phyloP scores from a whole-genome alignment of 1,284 basidiomycete genomes.

The Ganoderma leucocontextum region DNA sequence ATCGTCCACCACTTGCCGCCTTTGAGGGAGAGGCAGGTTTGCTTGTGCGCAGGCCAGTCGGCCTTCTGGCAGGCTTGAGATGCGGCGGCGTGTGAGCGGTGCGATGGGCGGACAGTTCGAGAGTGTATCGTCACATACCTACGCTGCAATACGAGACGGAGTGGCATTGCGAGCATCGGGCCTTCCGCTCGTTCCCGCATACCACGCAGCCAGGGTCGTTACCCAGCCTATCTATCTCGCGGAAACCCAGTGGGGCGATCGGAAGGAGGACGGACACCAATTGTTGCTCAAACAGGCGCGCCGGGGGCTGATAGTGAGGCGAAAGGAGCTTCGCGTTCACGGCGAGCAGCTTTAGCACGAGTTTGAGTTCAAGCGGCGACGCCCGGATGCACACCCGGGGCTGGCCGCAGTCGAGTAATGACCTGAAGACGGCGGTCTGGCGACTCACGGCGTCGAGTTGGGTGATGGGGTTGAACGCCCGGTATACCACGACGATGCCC shows the following conservation, averaged over 20 bases:
- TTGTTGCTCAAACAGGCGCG: slow-evolving; percentile 13
- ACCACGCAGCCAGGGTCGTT: slow-evolving; percentile 46
- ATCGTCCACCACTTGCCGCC: slow-evolving; percentile 49
- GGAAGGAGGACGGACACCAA: slow-evolving; percentile 50
- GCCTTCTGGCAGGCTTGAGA: slow-evolving; percentile 47
- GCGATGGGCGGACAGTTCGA: neutral
- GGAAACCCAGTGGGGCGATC: slow-evolving; percentile 46
- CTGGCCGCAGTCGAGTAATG: no score
- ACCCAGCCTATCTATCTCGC: slow-evolving; percentile 47
- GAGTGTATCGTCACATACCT: slow-evolving; percentile 30
- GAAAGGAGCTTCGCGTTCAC: slow-evolving; percentile 33
- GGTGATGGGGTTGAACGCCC: slow-evolving; percentile 10
- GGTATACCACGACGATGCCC: slow-evolving; percentile 44
- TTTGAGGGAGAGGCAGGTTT: slow-evolving; percentile 48
- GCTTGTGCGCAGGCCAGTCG: slow-evolving; percentile 52
- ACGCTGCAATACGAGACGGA: slow-evolving; percentile 48
- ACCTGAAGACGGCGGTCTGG: slow-evolving; percentile 29
- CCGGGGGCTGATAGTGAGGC: slow-evolving; percentile 36
- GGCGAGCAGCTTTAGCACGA: neutral
- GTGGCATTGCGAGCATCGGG: slow-evolving; percentile 48
- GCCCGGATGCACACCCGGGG: slow-evolving; percentile 37
- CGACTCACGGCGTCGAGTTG: slow-evolving; percentile 12
- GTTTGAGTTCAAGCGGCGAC: slow-evolving; percentile 36
- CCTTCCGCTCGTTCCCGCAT: slow-evolving; percentile 45
- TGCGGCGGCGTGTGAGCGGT: neutral